Evolutionary conservation across 2,329 filamentous ascomycete species (phyloP), one percentile per base, ranked within the genome.

Genomic region (Colletotrichum viniferum): DNA sequence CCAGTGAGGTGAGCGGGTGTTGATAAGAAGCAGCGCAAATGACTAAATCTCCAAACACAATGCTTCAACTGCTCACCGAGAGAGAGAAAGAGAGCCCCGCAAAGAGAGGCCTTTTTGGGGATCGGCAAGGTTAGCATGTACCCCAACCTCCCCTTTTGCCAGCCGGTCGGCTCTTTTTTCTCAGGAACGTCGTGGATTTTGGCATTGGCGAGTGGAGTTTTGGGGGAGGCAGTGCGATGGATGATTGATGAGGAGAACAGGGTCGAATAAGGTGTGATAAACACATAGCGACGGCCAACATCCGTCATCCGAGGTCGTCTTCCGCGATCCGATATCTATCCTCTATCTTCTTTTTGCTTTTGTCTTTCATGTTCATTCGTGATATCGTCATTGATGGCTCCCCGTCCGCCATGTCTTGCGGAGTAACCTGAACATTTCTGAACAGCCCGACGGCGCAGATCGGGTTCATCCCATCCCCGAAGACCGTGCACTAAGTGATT

Each of bases 321-420:
- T 75, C 69, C 69, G 63, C 58, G 69, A 73, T 75, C 69, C 69
- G 63, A 68, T 60, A 64, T 64, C 63, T 68, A 21, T 66, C 24
- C 60, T 48, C 28, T 71, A 21, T 64, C 69, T 48, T 48, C 43
- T 52, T 52, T 52, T 21, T 52, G 18, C 2, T 7, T 52, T 52
- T 21, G 43, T 52, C 43, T 21, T 28, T 63, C 34, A 48, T 24
- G 16, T 30, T 61, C 55, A 58, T 24, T 73, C 52, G 63, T 28
- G 43, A 67, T 48, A 16, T 24, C 5, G 24, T 52, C 18, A 9
- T 32, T 28, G 18, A 28, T 58, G 10, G 21, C 43, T 21, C n/a
- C 60, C 60, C 7, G 24, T 18, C 61, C 58, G 30, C 28, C 24
- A 34, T 4, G 16, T n/a, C 28, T 28, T 30, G 58, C 38, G 58